Base-by-base conservation (phyloP, 192 early-diverging fungal genomes). In the Polychytrium aggregatum region DNA sequence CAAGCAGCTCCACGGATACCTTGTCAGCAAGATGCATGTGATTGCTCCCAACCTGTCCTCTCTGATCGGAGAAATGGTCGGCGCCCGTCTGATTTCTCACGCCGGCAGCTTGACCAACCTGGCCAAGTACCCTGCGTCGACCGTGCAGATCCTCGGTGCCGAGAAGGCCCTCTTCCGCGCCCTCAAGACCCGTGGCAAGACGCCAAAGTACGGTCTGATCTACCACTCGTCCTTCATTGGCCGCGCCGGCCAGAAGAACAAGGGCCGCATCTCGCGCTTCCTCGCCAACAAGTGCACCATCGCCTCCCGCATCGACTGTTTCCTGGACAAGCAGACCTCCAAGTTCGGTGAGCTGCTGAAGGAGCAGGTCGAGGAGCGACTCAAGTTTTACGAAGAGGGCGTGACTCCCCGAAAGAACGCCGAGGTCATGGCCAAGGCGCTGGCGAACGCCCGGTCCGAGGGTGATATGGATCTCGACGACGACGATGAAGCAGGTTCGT, bases 141-240 rank as follows among this genome's bases (percentile, higher is more conserved):
- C 97, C 46, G 85, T 99, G 51, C 97, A 99, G 75, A 97, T 99
- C 50, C 81, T 99, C 17, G 97, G 97, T 67, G 97, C 97, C 30
- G 97, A 99, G 72, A 99, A 99, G 83, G 97, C 97, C n/a, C 82
- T 99, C 25, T 99, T 99, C 85, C 36, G 85, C 9, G 95, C 95
- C 26, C 75, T 98, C 53, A 98, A 98, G 78, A 97, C 92, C 41
- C 76, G 80, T 42, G 90, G 91, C 41, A 95, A 98, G 72, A 98
- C 95, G 1, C 95, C 92, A 64, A 98, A 98, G 65, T 98, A 98
- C 59, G 95, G 95, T 67, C 77, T 98, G 30, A 92, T 98, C 64
- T 98, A 91, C 76, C 89, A 98, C 79, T 90, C 90, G 22, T 84
- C 90, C 14, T 97, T 97, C 61, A 95, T 98, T 62, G 91, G 90